Base-by-base conservation (phyloP, 2,329 filamentous ascomycete species). In the Pezicula rhizophila region DNA sequence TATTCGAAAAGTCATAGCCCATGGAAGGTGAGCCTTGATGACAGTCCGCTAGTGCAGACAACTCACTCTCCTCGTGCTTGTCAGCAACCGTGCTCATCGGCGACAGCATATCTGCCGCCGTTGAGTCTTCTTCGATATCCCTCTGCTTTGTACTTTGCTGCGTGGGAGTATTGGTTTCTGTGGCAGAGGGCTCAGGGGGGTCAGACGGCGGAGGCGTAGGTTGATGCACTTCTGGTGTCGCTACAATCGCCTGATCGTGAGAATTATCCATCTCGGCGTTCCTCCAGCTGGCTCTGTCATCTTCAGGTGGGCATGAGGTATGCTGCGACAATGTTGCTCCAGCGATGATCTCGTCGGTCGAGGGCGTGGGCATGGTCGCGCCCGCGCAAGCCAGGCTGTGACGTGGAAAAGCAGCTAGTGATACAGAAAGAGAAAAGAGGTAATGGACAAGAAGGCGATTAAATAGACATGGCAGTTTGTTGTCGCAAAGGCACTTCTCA, bases 1-100 rank as follows among this genome's bases (percentile, higher is more conserved):
- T 65, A 53, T 74, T 77, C 1, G 77, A 78, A 50, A 75, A 77
- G 49, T 79, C 76, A 57, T 74, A 77, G 34, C 73, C 75, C 59
- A 76, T 68, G 8, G 73, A 73, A 2, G 73, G 70, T 26, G 73
- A 66, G 37, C 67, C 60, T 55, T 48, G 60, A 52, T 66, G 64
- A 54, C 47, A 54, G 52, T 46, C 60, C 28, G 52, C 54, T 54
- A 53, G 55, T 51, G 53, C 58, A 49, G 64, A 57, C 40, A 67
- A 46, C 25, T 65, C 62, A 40, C 57, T 59, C 34, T 67, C 64
- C 20, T 68, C 69, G 6, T 58, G 55, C 31, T 69, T 68, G 41
- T 71, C 68, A 14, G 58, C 57, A 25, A 70, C 66, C 42, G 65
- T 59, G 50, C 68, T 63, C 49, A 69, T 60, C 31, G 62, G 63